Base-by-base conservation (phyloP, 306 rosid species). In the Urtica urens region DNA sequence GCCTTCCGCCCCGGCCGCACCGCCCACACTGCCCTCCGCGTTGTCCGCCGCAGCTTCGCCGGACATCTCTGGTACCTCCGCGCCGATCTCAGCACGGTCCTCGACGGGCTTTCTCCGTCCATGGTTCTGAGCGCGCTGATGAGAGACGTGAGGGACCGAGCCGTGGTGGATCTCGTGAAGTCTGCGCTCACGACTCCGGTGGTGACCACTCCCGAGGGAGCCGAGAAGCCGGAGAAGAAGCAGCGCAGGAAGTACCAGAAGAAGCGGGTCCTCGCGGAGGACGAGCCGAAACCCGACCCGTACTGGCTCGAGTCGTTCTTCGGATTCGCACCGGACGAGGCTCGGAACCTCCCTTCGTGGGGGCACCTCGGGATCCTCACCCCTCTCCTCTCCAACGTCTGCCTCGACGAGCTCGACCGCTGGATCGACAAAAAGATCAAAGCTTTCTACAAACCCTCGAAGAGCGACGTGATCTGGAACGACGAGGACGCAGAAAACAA, bases 401-500 rank as follows among this genome's bases (percentile, higher is more conserved):
- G 83, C 55, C 63, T 88, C 42, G 97, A 88, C 59, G 95, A 88
- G 60, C 70, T 88, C 65, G 97, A 88, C 60, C 78, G 73, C 39
- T 88, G 95, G 95, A 78, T 88, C 93, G 97, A 88, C 55, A 86
- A 80, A 33, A 88, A 78, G 64, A 81, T 84, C 41, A 84, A 74
- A 68, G 90, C 81, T 51, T 78, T 88, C 60, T 88, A 78, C 60
- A 73, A 49, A 59, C 97, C 95, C 1, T 88, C 97, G 10, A 88
- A 84, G 82, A 84, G 77, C 68, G 97, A 88, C 77, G 97, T 88
- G 63, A 84, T 88, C 57, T 88, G 97, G 97, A 84, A 88, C 63
- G 93, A 84, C 65, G 93, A 80, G 43, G 93, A 88, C 46, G 78
- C 78, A 0, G 94, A 86, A 57, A 93, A 77, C 20, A 93, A 93